Conservation (phyloP, 208 protist genomes). For the Jaenimonas drosophilae region DNA sequence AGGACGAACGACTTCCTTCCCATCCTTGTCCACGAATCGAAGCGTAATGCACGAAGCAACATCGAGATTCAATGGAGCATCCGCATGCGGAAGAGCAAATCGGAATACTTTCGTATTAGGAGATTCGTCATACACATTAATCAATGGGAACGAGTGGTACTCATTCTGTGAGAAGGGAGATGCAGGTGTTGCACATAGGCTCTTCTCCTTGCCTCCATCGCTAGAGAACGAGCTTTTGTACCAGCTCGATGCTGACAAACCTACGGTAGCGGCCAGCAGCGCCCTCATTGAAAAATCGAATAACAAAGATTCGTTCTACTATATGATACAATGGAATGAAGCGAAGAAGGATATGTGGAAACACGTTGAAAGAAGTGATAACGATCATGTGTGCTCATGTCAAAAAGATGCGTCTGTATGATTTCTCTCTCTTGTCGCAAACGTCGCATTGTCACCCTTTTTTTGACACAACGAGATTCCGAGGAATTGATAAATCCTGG, state of each 20-base stretch:
- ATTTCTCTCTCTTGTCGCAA: not conserved
- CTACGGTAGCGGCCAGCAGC: slow-evolving; percentile 34
- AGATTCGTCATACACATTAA: slow-evolving; percentile 78
- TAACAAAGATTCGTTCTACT: not conserved
- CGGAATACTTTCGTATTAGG: slow-evolving; percentile 85
- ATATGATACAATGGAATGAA: not conserved
- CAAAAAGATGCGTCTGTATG: slow-evolving; percentile 6
- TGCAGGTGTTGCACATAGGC: slow-evolving; percentile 23
- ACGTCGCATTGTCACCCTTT: not conserved
- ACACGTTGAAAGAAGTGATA: not conserved
- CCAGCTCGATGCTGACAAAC: slow-evolving; percentile 50
- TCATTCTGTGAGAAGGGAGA: slow-evolving; percentile 71
- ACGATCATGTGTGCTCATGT: not conserved
- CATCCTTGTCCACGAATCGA: slow-evolving; percentile 60
- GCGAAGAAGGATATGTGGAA: slow-evolving; percentile 1
- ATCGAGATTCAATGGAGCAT: slow-evolving; percentile 74
- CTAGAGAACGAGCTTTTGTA: slow-evolving; percentile 15
- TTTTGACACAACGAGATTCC: no score
- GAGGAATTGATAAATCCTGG: no score
- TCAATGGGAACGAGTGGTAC: slow-evolving; percentile 63
- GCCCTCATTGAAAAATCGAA: no score
- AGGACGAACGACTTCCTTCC: slow-evolving; percentile 73
- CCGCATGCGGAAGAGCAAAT: slow-evolving; percentile 73
- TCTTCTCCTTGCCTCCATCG: no score
- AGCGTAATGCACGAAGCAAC: slow-evolving; percentile 71